Evolutionary conservation across 768 basidiomycete species (phyloP).

Genomic region (Mrakia gelida): DNA sequence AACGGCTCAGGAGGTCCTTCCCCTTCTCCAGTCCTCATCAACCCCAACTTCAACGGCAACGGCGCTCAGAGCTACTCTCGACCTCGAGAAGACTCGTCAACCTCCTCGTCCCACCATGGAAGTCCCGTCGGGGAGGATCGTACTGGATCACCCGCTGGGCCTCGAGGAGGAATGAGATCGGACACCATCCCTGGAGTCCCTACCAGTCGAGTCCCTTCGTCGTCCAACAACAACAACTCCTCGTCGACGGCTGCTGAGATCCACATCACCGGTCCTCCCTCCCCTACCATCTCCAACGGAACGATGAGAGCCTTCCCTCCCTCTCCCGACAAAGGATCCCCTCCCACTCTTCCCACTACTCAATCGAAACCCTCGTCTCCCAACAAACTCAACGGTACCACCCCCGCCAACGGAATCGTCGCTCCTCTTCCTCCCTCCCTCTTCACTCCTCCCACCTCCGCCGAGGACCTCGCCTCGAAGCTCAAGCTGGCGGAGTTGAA

Average conservation of each 20-base stretch:
- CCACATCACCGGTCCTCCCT: neutral
- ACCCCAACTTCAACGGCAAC: neutral
- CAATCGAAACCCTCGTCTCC: neutral
- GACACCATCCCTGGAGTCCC: neutral
- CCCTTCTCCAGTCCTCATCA: neutral
- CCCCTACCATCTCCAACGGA: neutral
- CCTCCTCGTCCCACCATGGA: no score
- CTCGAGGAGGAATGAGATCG: conserved; percentile 1
- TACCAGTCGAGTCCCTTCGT: no score
- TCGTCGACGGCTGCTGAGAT: neutral
- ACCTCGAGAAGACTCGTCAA: neutral
- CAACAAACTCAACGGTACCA: neutral
- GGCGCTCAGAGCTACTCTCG: neutral
- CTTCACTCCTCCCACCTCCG: conserved; percentile 12
- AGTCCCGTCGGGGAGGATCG: no score
- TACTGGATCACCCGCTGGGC: neutral
- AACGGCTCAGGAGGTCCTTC: neutral
- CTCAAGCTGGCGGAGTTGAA: neutral
- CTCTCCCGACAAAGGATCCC: neutral
- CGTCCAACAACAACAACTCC: neutral
- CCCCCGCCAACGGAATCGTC: neutral
- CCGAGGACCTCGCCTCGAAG: neutral
- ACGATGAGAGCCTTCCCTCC: conserved; percentile 2
- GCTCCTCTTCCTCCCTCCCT: neutral
- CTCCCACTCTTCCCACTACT: neutral